A percentile compares a stretch with the other conserved stretches of the same genome.
These are phyloP conservation scores for Acmispon strigosus DNA, from an alignment of 306 rosid species.

Conservation along the genomic window DNA sequence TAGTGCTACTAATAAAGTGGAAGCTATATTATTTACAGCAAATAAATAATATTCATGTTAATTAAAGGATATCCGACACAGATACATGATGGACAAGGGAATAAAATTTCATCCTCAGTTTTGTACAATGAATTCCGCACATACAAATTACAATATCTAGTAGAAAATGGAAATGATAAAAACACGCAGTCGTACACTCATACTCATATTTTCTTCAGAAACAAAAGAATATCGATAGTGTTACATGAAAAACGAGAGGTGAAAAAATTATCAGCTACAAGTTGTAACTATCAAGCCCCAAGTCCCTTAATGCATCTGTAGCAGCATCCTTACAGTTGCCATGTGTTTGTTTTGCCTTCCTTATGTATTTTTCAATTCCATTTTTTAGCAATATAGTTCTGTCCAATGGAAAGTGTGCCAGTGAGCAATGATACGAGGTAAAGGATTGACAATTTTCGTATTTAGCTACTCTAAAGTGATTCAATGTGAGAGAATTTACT, in stretches of 20 bases:
- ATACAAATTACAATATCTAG: background rate
- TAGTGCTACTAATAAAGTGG: background rate
- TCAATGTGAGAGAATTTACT: too few species aligned
- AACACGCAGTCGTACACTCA: background rate
- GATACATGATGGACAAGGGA: too few species aligned
- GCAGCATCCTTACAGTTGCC: constrained; percentile 80
- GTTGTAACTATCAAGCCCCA: constrained; percentile 78
- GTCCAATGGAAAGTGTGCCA: constrained; percentile 22
- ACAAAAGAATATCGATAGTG: background rate
- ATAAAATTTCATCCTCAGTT: background rate
- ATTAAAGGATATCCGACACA: too few species aligned
- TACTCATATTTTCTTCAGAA: background rate
- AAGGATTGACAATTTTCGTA: background rate
- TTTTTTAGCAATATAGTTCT: constrained; percentile 64
- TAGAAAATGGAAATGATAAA: background rate
- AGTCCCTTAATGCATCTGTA: constrained; percentile 81
- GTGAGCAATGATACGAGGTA: background rate
- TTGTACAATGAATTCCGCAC: background rate
- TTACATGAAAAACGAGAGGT: background rate
- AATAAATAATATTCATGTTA: background rate
- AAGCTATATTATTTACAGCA: background rate
- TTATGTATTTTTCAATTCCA: constrained; percentile 67
- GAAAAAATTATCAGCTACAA: constrained; percentile 24
- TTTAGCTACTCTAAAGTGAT: too few species aligned
- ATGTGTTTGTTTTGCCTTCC: constrained; percentile 78